Evolutionary conservation across 192 early-diverging fungal genomes (phyloP), one percentile per base, ranked within the genome.

Genomic region (Podila horticola): DNA sequence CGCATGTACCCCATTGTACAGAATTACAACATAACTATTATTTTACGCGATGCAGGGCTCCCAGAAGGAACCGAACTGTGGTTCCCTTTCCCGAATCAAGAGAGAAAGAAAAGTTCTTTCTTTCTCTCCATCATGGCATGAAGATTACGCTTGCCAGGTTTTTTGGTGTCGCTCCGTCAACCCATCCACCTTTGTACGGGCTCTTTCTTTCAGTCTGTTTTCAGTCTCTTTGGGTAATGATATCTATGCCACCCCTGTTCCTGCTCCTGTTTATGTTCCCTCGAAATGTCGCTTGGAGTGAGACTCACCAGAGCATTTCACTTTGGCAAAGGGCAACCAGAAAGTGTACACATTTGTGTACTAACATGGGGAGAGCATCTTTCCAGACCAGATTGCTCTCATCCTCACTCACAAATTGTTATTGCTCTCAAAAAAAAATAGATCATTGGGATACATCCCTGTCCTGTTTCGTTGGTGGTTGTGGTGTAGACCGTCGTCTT

Each of bases 351-450:
- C 30, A 61, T 17, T 61, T 24, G 17, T 2, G 29, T 24, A 33
- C 13, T 17, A 5, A 10, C 28, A 26, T 60, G 58, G 51, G 17
- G 15, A 45, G 41, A 45, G 41, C 41, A 15, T 45, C 41, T 2
- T 55, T 55, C 5, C 17, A 26, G 17, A 55, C 24, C n/a, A 55
- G 24, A n/a, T 55, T 55, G 20, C 52, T 55, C 52, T 55, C 52
- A 55, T 7, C n/a, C 50, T 52, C 50, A n/a, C 50, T 7, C 52
- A 55, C 17, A 55, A n/a, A n/a, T 22, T 11, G 52, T 12, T 26
- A 26, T 55, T 55, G 52, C 52, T 55, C 52, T 55, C 52, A 12
- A 45, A 45, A 45, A 15, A 55, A 55, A 55, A 55, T 55, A 55
- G 52, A 55, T 26, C 51, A 52, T 13, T 52, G 22, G 17, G 38